Base-by-base conservation (phyloP, 2,329 filamentous ascomycete genomes). In the Ophiostoma tasmaniense region DNA sequence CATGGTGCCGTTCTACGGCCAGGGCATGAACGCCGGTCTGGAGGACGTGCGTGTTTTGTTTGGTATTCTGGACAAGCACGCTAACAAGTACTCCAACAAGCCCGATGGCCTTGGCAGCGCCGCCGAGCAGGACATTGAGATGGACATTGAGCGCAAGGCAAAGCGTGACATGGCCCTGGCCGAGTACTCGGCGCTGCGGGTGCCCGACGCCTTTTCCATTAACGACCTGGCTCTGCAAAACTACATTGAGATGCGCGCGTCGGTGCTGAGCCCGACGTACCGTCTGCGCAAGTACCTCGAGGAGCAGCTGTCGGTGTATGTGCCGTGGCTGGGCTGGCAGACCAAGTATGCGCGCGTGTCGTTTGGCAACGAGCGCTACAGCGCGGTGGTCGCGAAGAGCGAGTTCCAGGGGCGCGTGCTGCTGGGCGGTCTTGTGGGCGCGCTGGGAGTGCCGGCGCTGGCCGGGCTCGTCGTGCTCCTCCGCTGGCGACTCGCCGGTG, bases 1-100 rank as follows among this genome's bases (percentile, higher is more conserved):
- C 69, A 97, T 99, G 89, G 93, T 99, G 0, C 95, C 95, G 0
- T 99, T 99, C 79, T 99, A 98, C 78, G 95, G 95, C 0, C 95
- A 99, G 78, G 95, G 95, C 50, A 96, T 99, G 89, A 99, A 99
- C 76, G 91, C 95, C 0, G 95, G 95, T 0, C 86, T 99, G 59
- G 95, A 99, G 80, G 94, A 97, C 75, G 93, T 99, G 14, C 88
- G 90, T 8, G 88, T 96, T 5, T 85, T 99, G 0, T 99, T 97
- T 78, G 87, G 89, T 0, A 83, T 90, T 61, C 82, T 98, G 1
- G 93, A 97, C 78, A 85, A 86, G 73, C 83, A 93, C 73, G 80
- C 83, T 1, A 76, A 79, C 3, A 68, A 75, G 14, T 68, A 70
- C 39, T 67, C 71, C 13, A 73, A 73, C 62, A 67, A 70, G 55